Evolutionary conservation across 2,329 filamentous ascomycete genomes (phyloP), one percentile per base, ranked within the genome.

Genomic region (Colletotrichum orchidophilum): DNA sequence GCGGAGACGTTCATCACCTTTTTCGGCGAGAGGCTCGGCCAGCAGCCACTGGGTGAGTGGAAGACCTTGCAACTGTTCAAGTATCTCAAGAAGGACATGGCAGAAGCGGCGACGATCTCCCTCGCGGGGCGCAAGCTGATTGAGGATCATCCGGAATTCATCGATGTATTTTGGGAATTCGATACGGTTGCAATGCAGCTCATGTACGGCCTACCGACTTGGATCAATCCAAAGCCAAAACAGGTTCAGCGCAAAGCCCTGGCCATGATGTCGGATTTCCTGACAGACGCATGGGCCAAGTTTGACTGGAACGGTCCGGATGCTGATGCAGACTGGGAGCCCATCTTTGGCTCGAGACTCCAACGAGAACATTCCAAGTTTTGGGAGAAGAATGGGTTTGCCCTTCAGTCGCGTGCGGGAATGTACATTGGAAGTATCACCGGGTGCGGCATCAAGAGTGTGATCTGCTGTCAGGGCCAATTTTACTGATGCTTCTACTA

Each of bases 281-380:
- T 9, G 13, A 39, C n/a, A 42, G 21, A 3, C 73, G 74, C 27
- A 33, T 76, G 9, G 50, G 57, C 6, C 46, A 62, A 1, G 71
- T 76, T 75, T 39, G 73, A 77, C 57, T 74, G 71, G 71, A 54
- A 74, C 3, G 69, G 66, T 5, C 29, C 35, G 0, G 69, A 73
- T 6, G 71, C 66, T 1, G 75, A 77, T 21, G 58, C 66, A 1
- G 72, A 75, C 12, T 80, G 77, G 77, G 79, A 81, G n/a, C 75
- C 76, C 3, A 63, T 75, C 26, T 77, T 76, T 21, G 79, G 79
- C 5, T 74, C 75, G 5, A 73, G 74, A 8, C 65, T 76, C 9
- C 65, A 63, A 21, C 74, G 77, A 3, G 72, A 75, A 57, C 60
- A 72, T 6, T 59, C 73, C 0, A 74, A 61, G 29, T 77, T 75